Conservation (phyloP, 2,329 filamentous ascomycete species). For the Paecilomyces dactylethromorphus region DNA sequence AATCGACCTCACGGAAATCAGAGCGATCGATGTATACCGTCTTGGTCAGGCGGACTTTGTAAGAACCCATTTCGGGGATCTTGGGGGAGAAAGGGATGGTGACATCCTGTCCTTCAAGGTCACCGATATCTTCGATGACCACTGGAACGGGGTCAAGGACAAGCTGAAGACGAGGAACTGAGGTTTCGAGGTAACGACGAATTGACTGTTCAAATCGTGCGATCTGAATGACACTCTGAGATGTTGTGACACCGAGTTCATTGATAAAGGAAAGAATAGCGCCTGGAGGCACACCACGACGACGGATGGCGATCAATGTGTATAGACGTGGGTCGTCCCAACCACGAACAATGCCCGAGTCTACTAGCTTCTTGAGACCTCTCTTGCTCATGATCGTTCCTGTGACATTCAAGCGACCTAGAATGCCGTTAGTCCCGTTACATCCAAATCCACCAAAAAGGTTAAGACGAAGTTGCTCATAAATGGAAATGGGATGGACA, state of each 20-base stretch:
- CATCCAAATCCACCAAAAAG: background rate
- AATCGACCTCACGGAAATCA: constrained; percentile 69
- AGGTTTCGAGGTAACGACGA: constrained; percentile 77
- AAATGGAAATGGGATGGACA: background rate
- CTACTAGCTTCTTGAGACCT: constrained; percentile 72
- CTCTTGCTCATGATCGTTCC: constrained; percentile 86
- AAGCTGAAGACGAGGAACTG: constrained; percentile 83
- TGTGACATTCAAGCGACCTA: constrained; percentile 65
- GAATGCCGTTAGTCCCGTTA: constrained; percentile 22
- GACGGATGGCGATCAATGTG: constrained; percentile 75
- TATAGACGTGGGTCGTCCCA: constrained; percentile 92
- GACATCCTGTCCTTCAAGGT: constrained; percentile 55
- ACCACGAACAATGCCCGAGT: constrained; percentile 68
- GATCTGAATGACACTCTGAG: constrained; percentile 71
- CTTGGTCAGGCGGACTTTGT: constrained; percentile 61
- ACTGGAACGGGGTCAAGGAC: constrained; percentile 80
- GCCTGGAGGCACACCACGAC: constrained; percentile 79
- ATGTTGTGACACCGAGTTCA: constrained; percentile 84
- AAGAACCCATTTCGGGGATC: constrained; percentile 51
- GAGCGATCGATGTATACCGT: constrained; percentile 78
- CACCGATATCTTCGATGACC: constrained; percentile 70
- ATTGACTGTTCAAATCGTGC: constrained; percentile 79
- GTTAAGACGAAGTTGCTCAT: background rate
- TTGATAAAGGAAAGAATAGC: constrained; percentile 86
- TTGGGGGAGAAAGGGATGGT: constrained; percentile 74